Evolutionary conservation across 495 filamentous ascomycete genomes (phyloP).

Genomic region (Tuber microsphaerosporum): DNA sequence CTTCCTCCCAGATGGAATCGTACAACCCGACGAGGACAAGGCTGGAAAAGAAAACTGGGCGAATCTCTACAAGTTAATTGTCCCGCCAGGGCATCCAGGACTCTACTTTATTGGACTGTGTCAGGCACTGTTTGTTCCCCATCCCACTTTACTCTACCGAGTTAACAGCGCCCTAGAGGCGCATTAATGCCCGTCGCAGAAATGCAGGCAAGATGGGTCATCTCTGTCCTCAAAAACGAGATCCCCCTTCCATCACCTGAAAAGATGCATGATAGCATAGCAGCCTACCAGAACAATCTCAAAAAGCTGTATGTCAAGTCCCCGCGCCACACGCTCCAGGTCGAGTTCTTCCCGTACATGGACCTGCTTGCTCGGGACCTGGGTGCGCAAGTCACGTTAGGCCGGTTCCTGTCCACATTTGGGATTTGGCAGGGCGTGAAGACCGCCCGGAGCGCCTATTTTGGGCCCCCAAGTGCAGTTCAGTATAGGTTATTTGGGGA

Average conservation of each 20-base stretch:
- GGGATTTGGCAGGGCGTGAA: conserved; percentile 21
- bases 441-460: conserved; percentile 18
- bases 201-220: conserved; percentile 27
- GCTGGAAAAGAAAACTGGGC: conserved; percentile 20
- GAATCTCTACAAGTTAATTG: conserved; percentile 22
- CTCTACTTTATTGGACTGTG: conserved; percentile 28
- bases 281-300: conserved; percentile 16
- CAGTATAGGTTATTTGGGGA: conserved; percentile 31
- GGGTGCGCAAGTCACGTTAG: conserved; percentile 13
- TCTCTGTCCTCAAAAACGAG: conserved; percentile 5
- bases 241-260: conserved; percentile 15
- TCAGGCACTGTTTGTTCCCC: conserved; percentile 24
- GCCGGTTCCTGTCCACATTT: conserved; percentile 24
- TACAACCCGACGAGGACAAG: background rate
- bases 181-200: conserved; percentile 29
- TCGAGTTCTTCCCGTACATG: conserved; percentile 21
- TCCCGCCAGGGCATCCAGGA: conserved; percentile 20
- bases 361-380: conserved; percentile 19
- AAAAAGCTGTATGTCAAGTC: conserved; percentile 11
- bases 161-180: conserved; percentile 13
- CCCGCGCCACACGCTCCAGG: conserved; percentile 24
- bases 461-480: conserved; percentile 8
- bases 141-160: background rate
- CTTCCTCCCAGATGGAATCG: conserved; percentile 15
- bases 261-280: conserved; percentile 16